Evolutionary conservation across 768 basidiomycete species (phyloP).

Genomic region (Candolleomyces aberdarensis): DNA sequence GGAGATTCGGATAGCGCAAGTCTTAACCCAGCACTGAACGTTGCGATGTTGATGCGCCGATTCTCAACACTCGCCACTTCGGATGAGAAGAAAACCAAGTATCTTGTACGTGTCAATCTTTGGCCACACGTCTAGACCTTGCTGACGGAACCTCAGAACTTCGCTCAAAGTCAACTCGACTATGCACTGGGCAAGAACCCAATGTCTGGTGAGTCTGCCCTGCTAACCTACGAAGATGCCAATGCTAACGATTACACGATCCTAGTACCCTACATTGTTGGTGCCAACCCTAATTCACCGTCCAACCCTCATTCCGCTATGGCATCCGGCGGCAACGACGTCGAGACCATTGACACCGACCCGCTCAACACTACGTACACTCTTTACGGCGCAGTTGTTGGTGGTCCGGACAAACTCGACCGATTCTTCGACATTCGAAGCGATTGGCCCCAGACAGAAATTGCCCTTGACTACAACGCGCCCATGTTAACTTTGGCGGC

Average conservation of each 20-base stretch:
- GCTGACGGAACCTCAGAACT: conserved; percentile 33
- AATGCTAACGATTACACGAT: background rate
- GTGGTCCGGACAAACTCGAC: conserved; percentile 78
- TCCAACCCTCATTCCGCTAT: conserved; percentile 87
- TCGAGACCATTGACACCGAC: conserved; percentile 63
- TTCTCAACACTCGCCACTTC: conserved; percentile 75
- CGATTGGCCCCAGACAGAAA: conserved; percentile 89
- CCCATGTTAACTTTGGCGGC: conserved; percentile 86
- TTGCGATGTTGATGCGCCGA: conserved; percentile 77
- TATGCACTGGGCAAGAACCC: conserved; percentile 88
- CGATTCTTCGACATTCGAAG: conserved; percentile 81
- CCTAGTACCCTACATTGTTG: conserved; percentile 80
- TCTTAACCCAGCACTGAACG: conserved; percentile 84
- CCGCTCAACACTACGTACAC: conserved; percentile 73
- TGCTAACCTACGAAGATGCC: background rate
- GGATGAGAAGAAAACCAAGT: conserved; percentile 51
- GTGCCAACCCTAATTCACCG: conserved; percentile 87
- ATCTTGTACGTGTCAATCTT: conserved; percentile 44
- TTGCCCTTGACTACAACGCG: conserved; percentile 87
- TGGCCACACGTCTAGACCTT: background rate
- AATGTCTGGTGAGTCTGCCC: conserved; percentile 61
- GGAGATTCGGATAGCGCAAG: conserved; percentile 80
- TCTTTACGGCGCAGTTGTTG: conserved; percentile 85
- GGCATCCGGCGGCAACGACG: conserved; percentile 79
- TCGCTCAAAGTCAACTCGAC: conserved; percentile 73